Base-by-base conservation (phyloP, 1,284 basidiomycete species). In the Ustilago sp. region DNA sequence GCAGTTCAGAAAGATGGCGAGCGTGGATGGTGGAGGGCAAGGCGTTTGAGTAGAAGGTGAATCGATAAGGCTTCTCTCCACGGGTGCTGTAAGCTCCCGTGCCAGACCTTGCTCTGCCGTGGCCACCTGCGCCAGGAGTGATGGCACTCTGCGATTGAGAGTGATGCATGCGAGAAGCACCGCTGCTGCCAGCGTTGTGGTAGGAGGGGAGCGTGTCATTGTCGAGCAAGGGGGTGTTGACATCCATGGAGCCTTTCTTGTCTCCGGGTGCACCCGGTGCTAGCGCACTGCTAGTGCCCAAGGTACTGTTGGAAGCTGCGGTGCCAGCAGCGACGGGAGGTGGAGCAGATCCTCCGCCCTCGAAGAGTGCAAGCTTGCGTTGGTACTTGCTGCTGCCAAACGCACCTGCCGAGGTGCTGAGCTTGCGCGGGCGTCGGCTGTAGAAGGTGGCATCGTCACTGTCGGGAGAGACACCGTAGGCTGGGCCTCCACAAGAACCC, bases 21-120 rank as follows among this genome's bases (percentile, higher is more conserved):
- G 97, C 94, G 87, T 99, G 97, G 56, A 99, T 98, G 1, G 96
- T 98, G 0, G 94, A 92, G 2, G 93, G 91, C 54, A 98, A 88
- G 1, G 93, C 90, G 83, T 98, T 99, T 17, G 94, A 98, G 87
- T 99, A 99, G 88, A 99, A 99, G 0, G 96, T 98, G 88, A 99
- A 99, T 38, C 97, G 90, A 85, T 98, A 99, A 8, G 95, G 96
- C 83, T 95, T 82, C 36, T 85, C 83, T 19, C 69, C 83, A 8
- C 71, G 72, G 59, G 47, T 69, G 68, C 75, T 77, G 48, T 61
- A 59, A 3, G 64, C 68, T 15, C 75, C 75, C 8, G 75, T 77
- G 6, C 52, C 51, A 1, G 75, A 77, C 35, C 75, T 64, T 12
- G 68, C 61, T 6, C 75, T 60, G 3, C 61, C 59, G 11, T 48